phyloP scores from a whole-genome alignment of 2,329 filamentous ascomycete species.

The Colletotrichum chlorophyti region DNA sequence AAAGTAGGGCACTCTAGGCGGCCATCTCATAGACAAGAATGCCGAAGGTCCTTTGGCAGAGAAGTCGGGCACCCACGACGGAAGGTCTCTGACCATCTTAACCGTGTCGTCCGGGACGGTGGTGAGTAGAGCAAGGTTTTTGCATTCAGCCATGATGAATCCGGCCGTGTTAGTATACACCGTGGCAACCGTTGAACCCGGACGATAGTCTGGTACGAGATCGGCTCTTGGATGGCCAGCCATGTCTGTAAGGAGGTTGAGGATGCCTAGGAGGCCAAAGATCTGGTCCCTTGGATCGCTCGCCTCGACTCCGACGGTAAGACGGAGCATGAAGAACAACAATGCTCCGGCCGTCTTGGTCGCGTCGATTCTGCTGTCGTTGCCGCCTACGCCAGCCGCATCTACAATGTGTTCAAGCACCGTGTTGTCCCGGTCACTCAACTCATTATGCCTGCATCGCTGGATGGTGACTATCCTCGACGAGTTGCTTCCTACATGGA shows the following conservation, averaged over 20 bases:
- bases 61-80: slow-evolving; percentile 35
- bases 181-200: neutral
- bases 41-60: slow-evolving; percentile 6
- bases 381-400: neutral
- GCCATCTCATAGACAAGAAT: slow-evolving; percentile 13
- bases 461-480: slow-evolving; percentile 20
- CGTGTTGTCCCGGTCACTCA: slow-evolving; percentile 10
- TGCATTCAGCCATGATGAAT: slow-evolving; percentile 22
- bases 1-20: neutral
- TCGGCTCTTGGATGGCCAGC: slow-evolving; percentile 2
- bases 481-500: slow-evolving; percentile 7
- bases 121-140: slow-evolving; percentile 27
- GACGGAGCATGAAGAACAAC: slow-evolving; percentile 24
- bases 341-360: slow-evolving; percentile 9
- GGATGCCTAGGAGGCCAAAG: slow-evolving; percentile 28
- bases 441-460: slow-evolving; percentile 4
- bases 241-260: slow-evolving; percentile 17
- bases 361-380: neutral
- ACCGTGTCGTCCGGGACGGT: slow-evolving; percentile 32
- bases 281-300: slow-evolving; percentile 29
- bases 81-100: slow-evolving; percentile 15
- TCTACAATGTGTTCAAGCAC: slow-evolving; percentile 14
- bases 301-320: slow-evolving; percentile 27
- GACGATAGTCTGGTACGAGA: slow-evolving; percentile 9
- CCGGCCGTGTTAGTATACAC: slow-evolving; percentile 9